Percentiles rank a stretch among this genome's conserved stretches.
Conservation (phyloP, 2,329 filamentous ascomycete species). For the Neofusicoccum sp. region DNA sequence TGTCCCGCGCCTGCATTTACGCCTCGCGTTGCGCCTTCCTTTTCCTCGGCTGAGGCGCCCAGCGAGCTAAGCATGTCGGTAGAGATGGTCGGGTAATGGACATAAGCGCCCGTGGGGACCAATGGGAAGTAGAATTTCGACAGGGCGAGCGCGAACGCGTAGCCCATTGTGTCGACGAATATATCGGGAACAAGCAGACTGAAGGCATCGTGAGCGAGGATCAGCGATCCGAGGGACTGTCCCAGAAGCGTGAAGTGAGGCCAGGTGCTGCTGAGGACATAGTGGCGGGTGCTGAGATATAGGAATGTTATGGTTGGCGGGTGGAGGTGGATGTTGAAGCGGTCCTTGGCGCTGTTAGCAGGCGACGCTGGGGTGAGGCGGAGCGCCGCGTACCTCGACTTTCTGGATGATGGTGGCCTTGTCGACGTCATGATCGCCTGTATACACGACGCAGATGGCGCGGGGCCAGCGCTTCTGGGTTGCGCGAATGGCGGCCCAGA, state of each 20-base stretch:
- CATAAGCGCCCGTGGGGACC: slow-evolving; percentile 87
- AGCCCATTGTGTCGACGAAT: slow-evolving; percentile 98
- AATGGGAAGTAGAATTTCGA: slow-evolving; percentile 78
- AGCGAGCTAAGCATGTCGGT: slow-evolving; percentile 94
- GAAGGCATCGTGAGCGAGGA: slow-evolving; percentile 91
- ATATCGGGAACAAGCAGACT: slow-evolving; percentile 89
- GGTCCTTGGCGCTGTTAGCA: slow-evolving; percentile 42
- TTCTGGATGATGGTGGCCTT: slow-evolving; percentile 77
- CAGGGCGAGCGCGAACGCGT: slow-evolving; percentile 85
- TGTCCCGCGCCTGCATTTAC: slow-evolving; percentile 82
- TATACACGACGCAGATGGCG: slow-evolving; percentile 90
- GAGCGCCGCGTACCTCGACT: slow-evolving; percentile 63
- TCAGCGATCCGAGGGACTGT: slow-evolving; percentile 86
- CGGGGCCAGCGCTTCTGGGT: slow-evolving; percentile 88
- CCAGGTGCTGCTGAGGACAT: slow-evolving; percentile 84
- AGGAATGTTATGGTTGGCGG: slow-evolving; percentile 82
- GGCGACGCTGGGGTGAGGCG: neutral
- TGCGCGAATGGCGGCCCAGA: slow-evolving; percentile 92
- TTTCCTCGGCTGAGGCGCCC: slow-evolving; percentile 52
- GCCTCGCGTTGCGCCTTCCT: slow-evolving; percentile 41
- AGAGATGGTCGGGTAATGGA: slow-evolving; percentile 97
- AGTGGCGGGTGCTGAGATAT: slow-evolving; percentile 85
- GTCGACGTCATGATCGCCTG: slow-evolving; percentile 86
- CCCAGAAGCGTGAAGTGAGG: slow-evolving; percentile 90
- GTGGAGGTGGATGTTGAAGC: slow-evolving; percentile 92